A percentile compares a stretch with the other conserved stretches of the same genome.
Conservation (phyloP, 2,329 filamentous ascomycete species). For the Cryphonectria japonica region DNA sequence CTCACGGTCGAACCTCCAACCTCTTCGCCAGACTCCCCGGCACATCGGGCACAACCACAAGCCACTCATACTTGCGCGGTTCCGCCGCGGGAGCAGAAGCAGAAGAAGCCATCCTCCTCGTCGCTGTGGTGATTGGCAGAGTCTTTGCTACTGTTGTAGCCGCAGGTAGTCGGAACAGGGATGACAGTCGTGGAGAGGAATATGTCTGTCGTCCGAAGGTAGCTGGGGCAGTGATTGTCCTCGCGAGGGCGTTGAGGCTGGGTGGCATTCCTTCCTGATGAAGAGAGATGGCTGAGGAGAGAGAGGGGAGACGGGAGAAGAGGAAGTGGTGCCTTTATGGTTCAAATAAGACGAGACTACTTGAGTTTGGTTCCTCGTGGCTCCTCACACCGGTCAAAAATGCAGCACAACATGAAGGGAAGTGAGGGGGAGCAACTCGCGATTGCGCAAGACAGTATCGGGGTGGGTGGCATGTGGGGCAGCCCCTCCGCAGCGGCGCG, state of each 20-base stretch:
- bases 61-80: slow-evolving; percentile 61
- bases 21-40: slow-evolving; percentile 63
- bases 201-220: slow-evolving; percentile 18
- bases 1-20: slow-evolving; percentile 62
- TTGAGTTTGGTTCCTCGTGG: too few relatives aligned
- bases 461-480: too few relatives aligned
- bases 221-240: slow-evolving; percentile 5
- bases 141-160: neutral
- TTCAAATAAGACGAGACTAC: too few relatives aligned
- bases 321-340: too few relatives aligned
- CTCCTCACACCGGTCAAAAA: too few relatives aligned
- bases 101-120: slow-evolving; percentile 16
- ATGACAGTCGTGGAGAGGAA: neutral
- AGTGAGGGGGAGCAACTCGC: neutral
- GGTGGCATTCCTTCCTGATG: slow-evolving; percentile 17
- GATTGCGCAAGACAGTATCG: neutral
- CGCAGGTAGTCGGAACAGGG: neutral
- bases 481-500: too few relatives aligned
- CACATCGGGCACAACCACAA: slow-evolving; percentile 71
- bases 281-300: neutral
- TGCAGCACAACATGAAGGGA: too few relatives aligned
- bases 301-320: too few relatives aligned
- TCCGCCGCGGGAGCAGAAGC: slow-evolving; percentile 11
- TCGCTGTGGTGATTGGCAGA: neutral
- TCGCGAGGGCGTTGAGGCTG: slow-evolving; percentile 21